Evolutionary conservation across 352 stramenopile genomes (phyloP), one percentile per base, ranked within the genome.

Genomic region (Globisporangium abappressorium): DNA sequence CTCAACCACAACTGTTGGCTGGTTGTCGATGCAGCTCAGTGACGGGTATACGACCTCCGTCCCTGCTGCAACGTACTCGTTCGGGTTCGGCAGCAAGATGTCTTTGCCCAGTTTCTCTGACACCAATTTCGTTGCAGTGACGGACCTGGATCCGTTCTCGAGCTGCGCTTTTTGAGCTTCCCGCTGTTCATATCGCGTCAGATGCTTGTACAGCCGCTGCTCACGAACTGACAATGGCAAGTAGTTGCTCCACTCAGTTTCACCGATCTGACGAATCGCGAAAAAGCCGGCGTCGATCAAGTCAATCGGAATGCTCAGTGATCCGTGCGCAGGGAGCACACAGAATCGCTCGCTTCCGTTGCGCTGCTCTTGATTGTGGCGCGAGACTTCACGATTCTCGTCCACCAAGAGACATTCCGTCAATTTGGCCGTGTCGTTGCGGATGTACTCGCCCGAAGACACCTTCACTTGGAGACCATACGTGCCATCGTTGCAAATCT

Each of bases 211-310:
- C 38, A 91, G n/a, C 3, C 85, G 76, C 59, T 94, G 87, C 20
- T 92, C 83, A 14, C 71, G 77, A 9, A 93, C 84, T 5, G 89
- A 91, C 0, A 96, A 69, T 28, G 76, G 69, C 24, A 96, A 56
- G 9, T 68, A 82, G 60, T 94, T 94, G 62, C 89, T 96, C 89
- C 89, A 96, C 20, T 93, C 85, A 5, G 77, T 88, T 73, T 96
- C 89, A 26, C 89, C 89, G 41, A 85, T 81, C 70, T 96, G 89
- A 2, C 89, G 85, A 76, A 96, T 95, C 34, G 84, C 83, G 57
- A 94, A 96, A 49, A 70, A 80, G 0, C 89, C 89, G 5, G 67
- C 65, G 49, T 89, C 85, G 49, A 94, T 77, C 38, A 96, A 73
- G 67, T 92, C 72, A 38, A 96, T 74, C 22, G 89, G 87, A 69